Base-by-base conservation (phyloP, 495 filamentous ascomycete genomes). In the Xylaria palmicola region DNA sequence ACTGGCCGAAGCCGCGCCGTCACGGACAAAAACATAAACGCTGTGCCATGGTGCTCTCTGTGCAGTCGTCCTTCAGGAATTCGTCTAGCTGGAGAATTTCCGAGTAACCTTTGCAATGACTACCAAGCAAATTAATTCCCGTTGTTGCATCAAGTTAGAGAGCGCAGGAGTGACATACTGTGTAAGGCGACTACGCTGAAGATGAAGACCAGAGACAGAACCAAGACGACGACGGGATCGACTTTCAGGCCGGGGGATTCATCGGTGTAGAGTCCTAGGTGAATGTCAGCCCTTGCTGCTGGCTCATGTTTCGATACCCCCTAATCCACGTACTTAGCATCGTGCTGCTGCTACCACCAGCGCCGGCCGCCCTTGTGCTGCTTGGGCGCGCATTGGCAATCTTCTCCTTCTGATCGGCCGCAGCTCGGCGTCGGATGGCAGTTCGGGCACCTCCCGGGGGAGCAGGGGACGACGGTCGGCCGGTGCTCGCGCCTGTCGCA, bases 131-230 rank as follows among this genome's bases (percentile, higher is more conserved):
- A 69, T 69, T 49, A 69, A 62, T 39, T 22, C 32, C n/a, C 10
- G n/a, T 27, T 1, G 5, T 53, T 9, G 10, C 29, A 10, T 51
- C 37, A 62, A 47, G 3, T 19, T 4, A 24, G n/a, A 36, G 6
- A 22, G 15, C 2, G n/a, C 8, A 26, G 13, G 30, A 12, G 34
- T 36, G 39, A 83, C 90, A 63, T 86, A 98, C 94, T 90, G 77
- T 98, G 94, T 74, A 98, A 81, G 67, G 91, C 92, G 68, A 98
- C 94, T 72, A 98, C 94, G 68, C 90, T 94, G 80, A 98, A 96
- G 75, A 98, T 98, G 78, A 98, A 98, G 43, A 93, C 94, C 63
- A 98, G 82, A 63, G 88, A 92, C 64, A 98, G 83, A 62, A 96
- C 93, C 70, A 98, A 81, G 45, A 98, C 94, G 52, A 98, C 92